Evolutionary conservation across 2,329 filamentous ascomycete species (phyloP).

Genomic region (Epichloe glyceriae): DNA sequence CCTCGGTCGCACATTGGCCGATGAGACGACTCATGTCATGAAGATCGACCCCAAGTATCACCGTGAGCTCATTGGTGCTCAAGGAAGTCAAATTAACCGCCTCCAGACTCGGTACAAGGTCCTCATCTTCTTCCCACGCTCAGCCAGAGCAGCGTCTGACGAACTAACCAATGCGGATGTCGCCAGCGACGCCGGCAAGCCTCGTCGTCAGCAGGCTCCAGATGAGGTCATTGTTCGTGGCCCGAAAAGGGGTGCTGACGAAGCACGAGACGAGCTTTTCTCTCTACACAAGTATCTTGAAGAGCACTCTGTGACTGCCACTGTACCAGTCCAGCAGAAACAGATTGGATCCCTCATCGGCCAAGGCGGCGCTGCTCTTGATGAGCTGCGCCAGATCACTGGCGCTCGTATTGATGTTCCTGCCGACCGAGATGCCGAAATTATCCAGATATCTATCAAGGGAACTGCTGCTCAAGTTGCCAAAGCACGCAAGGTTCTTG

Average conservation of each 20-base stretch:
- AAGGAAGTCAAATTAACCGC: conserved; percentile 78
- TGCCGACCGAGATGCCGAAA: conserved; percentile 57
- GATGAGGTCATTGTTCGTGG: conserved; percentile 89
- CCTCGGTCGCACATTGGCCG: conserved; percentile 71
- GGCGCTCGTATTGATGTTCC: conserved; percentile 89
- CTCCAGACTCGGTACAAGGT: conserved; percentile 89
- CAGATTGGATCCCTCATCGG: conserved; percentile 93
- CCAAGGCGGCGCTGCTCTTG: conserved; percentile 78
- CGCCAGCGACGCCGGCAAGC: conserved; percentile 52
- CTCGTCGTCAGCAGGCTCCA: conserved; percentile 57
- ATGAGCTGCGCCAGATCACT: conserved; percentile 71
- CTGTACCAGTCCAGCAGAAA: conserved; percentile 75
- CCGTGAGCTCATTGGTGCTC: conserved; percentile 80
- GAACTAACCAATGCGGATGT: conserved; percentile 60
- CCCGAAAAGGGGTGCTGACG: conserved; percentile 83
- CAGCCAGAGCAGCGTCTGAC: conserved; percentile 48
- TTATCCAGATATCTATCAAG: conserved; percentile 81
- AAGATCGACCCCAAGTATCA: conserved; percentile 94
- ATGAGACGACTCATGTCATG: conserved; percentile 75
- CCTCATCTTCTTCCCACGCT: conserved; percentile 81
- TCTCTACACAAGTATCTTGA: conserved; percentile 79
- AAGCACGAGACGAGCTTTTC: conserved; percentile 81
- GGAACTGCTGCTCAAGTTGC: conserved; percentile 85
- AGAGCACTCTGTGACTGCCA: conserved; percentile 72
- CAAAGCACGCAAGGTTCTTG: conserved; percentile 78